Percentiles rank a stretch among this genome's conserved stretches.
phyloP scores from a whole-genome alignment of 1,139 yeast species.

The Pichia sp. region DNA sequence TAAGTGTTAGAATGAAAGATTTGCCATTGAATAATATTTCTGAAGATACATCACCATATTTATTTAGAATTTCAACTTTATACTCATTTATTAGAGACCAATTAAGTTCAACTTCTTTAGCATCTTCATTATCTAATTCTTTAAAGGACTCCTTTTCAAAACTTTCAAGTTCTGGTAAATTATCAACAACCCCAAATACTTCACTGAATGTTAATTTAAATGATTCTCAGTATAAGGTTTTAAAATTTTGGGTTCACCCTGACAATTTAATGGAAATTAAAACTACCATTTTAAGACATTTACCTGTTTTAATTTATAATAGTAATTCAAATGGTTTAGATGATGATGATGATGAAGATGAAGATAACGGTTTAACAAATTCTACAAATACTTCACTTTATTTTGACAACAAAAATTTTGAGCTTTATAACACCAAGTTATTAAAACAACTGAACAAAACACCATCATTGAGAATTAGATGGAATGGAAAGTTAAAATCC shows the following conservation, averaged over 20 bases:
- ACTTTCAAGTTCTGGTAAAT: constrained; percentile 28
- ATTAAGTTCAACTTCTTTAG: constrained; percentile 25
- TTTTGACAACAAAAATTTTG: constrained; percentile 79
- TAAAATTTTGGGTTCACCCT: constrained; percentile 93
- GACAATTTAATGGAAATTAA: constrained; percentile 96
- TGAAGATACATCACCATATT: constrained; percentile 89
- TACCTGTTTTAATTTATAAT: constrained; percentile 83
- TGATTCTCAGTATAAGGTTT: constrained; percentile 58
- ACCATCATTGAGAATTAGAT: constrained; percentile 75
- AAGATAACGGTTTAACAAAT: constrained; percentile 47
- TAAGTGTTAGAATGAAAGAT: constrained; percentile 79
- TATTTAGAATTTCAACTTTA: constrained; percentile 74
- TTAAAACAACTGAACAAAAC: constrained; percentile 63
- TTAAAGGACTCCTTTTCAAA: constrained; percentile 27
- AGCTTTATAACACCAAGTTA: constrained; percentile 78
- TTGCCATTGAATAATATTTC: constrained; percentile 74
- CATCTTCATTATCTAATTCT: constrained; percentile 28
- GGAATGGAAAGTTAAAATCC: constrained; percentile 80
- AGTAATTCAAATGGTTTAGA: constrained; percentile 33
- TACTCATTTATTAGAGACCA: constrained; percentile 79
- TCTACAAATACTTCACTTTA: constrained; percentile 83
- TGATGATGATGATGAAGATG: constrained; percentile 29
- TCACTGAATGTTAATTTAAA: constrained; percentile 25
- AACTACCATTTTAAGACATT: constrained; percentile 84
- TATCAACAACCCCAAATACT: constrained; percentile 30